Percentiles rank a stretch among this genome's conserved stretches.
Evolutionary conservation across 2,329 filamentous ascomycete genomes (phyloP).

Genomic region (Phoma herbarum): DNA sequence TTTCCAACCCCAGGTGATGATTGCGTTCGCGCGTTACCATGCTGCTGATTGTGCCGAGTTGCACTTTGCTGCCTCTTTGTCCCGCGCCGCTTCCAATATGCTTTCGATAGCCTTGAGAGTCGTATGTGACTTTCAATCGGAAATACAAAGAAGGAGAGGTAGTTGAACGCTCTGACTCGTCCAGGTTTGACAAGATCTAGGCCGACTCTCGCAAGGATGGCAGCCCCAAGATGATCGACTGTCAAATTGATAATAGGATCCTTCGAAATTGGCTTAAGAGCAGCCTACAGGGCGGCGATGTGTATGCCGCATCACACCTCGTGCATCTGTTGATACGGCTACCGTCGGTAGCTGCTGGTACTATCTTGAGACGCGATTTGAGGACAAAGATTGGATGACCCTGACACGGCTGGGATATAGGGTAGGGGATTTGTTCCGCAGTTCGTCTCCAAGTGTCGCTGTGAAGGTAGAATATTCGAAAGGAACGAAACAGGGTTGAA

Average conservation of each 20-base stretch:
- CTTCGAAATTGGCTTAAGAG: not conserved
- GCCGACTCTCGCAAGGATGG: slow-evolving; percentile 20
- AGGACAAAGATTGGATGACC: not conserved
- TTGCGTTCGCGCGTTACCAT: not conserved
- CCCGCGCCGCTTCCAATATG: not conserved
- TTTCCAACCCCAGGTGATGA: not conserved
- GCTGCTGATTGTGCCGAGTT: slow-evolving; percentile 3
- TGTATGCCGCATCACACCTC: not conserved
- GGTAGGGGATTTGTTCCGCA: not conserved
- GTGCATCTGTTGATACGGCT: not conserved
- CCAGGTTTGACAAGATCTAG: slow-evolving; percentile 18
- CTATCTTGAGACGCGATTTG: not conserved
- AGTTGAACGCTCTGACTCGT: slow-evolving; percentile 16
- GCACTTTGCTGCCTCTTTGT: slow-evolving; percentile 1
- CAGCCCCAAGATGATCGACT: not conserved
- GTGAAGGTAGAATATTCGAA: not conserved
- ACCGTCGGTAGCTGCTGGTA: not conserved
- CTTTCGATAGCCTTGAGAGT: slow-evolving; percentile 7
- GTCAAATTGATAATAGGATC: not conserved
- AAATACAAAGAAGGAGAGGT: slow-evolving; percentile 32
- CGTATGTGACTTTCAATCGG: not conserved
- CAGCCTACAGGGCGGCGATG: not conserved
- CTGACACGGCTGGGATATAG: not conserved
- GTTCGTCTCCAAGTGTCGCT: not conserved
- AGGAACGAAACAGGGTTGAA: not conserved